These are phyloP conservation scores for Thyridium curvatum DNA, from an alignment of 2,329 filamentous ascomycete genomes.

Conservation along the genomic window DNA sequence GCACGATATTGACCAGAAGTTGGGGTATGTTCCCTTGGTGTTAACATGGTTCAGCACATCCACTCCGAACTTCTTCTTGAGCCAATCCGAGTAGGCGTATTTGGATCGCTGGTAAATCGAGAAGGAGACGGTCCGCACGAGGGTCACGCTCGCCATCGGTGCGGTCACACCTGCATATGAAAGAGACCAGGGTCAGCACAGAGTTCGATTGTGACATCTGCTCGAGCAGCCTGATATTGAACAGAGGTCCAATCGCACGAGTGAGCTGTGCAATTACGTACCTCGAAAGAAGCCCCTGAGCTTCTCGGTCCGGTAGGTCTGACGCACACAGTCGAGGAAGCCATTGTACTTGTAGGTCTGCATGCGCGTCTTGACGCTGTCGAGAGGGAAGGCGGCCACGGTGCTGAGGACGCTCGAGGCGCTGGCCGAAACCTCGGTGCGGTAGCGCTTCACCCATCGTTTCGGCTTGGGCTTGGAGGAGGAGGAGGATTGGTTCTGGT, in stretches of 20 bases:
- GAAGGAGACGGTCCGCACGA: constrained; percentile 31
- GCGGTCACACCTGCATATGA: constrained; percentile 59
- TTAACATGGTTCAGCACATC: constrained; percentile 71
- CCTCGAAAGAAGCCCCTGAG: constrained; percentile 75
- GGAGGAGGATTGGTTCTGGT: constrained; percentile 7
- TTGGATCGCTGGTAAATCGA: constrained; percentile 67
- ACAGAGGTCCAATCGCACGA: too few species aligned
- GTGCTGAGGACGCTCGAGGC: constrained; percentile 73
- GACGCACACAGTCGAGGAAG: constrained; percentile 66
- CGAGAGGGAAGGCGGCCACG: constrained; percentile 74
- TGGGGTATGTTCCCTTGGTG: constrained; percentile 63
- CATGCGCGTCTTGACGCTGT: constrained; percentile 86
- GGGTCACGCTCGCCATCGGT: constrained; percentile 55
- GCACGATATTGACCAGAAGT: constrained; percentile 64
- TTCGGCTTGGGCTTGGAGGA: constrained; percentile 11
- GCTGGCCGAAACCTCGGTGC: constrained; percentile 74
- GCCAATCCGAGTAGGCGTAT: constrained; percentile 64
- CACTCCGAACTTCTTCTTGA: constrained; percentile 58
- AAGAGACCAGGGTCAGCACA: constrained; percentile 14
- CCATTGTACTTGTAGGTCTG: constrained; percentile 77
- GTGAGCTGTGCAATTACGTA: too few species aligned
- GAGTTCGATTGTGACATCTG: background rate
- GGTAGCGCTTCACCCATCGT: constrained; percentile 66
- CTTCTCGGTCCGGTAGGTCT: constrained; percentile 71
- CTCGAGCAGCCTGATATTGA: background rate